Evolutionary conservation across 2,329 filamentous ascomycete species (phyloP).

Genomic region (Aspergillus proliferans): DNA sequence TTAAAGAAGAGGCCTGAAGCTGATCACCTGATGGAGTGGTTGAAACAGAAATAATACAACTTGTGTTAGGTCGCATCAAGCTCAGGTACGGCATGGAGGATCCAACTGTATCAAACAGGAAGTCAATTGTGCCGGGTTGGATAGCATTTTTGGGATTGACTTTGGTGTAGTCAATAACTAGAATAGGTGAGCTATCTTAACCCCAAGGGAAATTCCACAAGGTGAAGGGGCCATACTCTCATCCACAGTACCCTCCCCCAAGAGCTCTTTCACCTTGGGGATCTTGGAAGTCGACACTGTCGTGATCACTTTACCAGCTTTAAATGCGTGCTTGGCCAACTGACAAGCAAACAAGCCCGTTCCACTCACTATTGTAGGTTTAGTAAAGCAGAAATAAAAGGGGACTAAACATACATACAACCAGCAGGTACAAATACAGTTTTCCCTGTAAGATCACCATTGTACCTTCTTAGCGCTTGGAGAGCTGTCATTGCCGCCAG

Average conservation of each 20-base stretch:
- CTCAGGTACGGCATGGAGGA: slow-evolving; percentile 36
- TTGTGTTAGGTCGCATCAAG: slow-evolving; percentile 31
- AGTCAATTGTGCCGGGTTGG: slow-evolving; percentile 43
- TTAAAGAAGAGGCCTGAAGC: too few relatives aligned
- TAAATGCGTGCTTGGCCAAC: slow-evolving; percentile 47
- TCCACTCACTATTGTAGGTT: slow-evolving; percentile 31
- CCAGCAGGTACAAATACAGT: slow-evolving; percentile 49
- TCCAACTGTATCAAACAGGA: slow-evolving; percentile 47
- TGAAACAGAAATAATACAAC: too few relatives aligned
- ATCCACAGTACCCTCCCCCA: slow-evolving; percentile 43
- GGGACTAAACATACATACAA: slow-evolving; percentile 8
- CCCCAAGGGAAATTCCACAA: too few relatives aligned
- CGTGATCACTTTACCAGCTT: slow-evolving; percentile 44
- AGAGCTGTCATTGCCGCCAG: slow-evolving; percentile 39
- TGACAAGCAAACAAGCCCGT: slow-evolving; percentile 45
- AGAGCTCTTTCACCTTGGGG: slow-evolving; percentile 36
- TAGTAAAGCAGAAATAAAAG: too few relatives aligned
- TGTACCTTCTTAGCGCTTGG: slow-evolving; percentile 39
- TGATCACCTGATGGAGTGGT: too few relatives aligned
- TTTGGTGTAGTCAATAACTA: slow-evolving; percentile 47
- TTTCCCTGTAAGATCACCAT: slow-evolving; percentile 44
- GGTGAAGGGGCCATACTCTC: slow-evolving; percentile 20
- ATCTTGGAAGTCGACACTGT: slow-evolving; percentile 51
- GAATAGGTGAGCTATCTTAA: too few relatives aligned
- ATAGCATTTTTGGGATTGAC: slow-evolving; percentile 34